These are phyloP conservation scores for Clarireedia hainanense DNA, from an alignment of 2,329 filamentous ascomycete genomes.

Conservation along the genomic window DNA sequence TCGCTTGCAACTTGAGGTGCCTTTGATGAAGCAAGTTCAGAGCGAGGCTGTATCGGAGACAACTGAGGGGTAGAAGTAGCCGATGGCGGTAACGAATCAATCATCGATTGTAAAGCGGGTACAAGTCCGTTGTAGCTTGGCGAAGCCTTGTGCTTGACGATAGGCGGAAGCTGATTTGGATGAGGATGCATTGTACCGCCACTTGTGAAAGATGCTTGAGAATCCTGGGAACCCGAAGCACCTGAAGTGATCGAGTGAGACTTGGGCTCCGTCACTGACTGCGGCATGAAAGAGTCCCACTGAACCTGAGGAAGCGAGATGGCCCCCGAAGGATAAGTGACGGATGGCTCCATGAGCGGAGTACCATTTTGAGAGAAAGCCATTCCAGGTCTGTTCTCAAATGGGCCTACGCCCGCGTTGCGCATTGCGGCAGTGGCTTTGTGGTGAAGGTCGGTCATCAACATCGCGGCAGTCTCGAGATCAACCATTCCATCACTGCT, in stretches of 20 bases:
- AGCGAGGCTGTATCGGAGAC: constrained; percentile 60
- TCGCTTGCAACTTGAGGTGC: constrained; percentile 78
- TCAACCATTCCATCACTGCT: constrained; percentile 88
- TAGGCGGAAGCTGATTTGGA: constrained; percentile 56
- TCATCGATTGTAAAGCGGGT: constrained; percentile 62
- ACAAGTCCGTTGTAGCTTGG: constrained; percentile 51
- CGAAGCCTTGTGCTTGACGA: constrained; percentile 54
- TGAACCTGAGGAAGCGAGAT: constrained; percentile 80
- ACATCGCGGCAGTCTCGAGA: constrained; percentile 94
- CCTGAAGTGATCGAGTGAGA: constrained; percentile 65
- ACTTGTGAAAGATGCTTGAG: constrained; percentile 54
- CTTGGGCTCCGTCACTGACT: constrained; percentile 62
- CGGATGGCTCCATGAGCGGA: constrained; percentile 68
- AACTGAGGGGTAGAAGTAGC: constrained; percentile 64
- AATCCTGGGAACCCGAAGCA: constrained; percentile 61
- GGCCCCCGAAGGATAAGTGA: constrained; percentile 68
- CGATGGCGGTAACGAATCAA: constrained; percentile 62
- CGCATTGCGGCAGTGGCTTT: constrained; percentile 76
- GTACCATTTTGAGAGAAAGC: constrained; percentile 65
- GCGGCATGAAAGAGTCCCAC: constrained; percentile 83
- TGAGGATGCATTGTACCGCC: constrained; percentile 49
- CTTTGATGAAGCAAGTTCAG: constrained; percentile 46
- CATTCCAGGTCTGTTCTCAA: constrained; percentile 52
- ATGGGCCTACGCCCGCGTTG: constrained; percentile 42
- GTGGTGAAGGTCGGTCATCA: constrained; percentile 96